Evolutionary conservation across 345 rosid species (phyloP), one percentile per base, ranked within the genome.

Genomic region (Moricandia moricandioides): DNA sequence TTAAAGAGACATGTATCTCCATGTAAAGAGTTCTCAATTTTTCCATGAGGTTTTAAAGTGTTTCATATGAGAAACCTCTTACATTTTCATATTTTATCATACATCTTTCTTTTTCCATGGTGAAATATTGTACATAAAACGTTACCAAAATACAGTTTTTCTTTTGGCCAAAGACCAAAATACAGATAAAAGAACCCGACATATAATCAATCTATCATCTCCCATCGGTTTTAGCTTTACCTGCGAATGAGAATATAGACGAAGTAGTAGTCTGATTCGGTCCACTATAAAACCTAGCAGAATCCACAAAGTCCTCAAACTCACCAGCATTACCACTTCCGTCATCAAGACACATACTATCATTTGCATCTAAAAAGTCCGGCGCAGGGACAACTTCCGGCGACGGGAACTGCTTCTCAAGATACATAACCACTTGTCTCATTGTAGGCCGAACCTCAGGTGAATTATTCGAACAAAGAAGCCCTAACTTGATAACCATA

Each of bases 361-460:
- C 84, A 68, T 70, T 83, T 27, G 69, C 69, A 54, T 82, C 81
- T 60, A 52, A 62, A 40, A 64, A 85, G 11, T 85, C 90, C 6
- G 87, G 91, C 35, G 90, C 74, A 31, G 83, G 75, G 34, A 88
- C 83, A 24, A 67, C 75, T 24, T 82, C 86, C 17, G 94, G 92
- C 65, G 86, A 57, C 0, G 78, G 72, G 34, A 80, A 68, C 67
- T 89, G 89, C 54, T 93, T 91, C 17, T 90, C 96, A 62, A 94
- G 80, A 78, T 86, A 92, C 83, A 92, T 86, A 60, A 83, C 83
- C 9, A 86, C 86, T 81, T 90, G 92, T 80, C 97, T 91, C 83
- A 88, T 87, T 0, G 89, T 80, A 6, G 99, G 99, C 76, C 97
- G 72, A 47, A 51, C 82, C 34, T 82, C 84, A 0, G 93, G 90